Base-by-base conservation (phyloP, 78 protist genomes). In the Dictyostelium brefeldianum region DNA sequence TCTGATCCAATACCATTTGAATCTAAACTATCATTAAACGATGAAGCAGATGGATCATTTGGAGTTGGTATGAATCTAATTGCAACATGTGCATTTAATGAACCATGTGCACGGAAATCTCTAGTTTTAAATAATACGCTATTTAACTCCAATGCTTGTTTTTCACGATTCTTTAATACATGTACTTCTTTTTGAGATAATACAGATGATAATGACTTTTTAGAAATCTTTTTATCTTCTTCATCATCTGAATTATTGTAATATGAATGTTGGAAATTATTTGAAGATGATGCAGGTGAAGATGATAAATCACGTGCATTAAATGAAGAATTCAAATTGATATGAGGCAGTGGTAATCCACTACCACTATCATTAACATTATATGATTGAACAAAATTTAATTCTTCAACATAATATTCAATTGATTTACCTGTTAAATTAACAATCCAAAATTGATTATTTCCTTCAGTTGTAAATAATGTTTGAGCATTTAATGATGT, bases 31-130 rank as follows among this genome's bases (percentile, higher is more conserved):
- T 36, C 43, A 36, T 36, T 36, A 36, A 36, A 36, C 2, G 43
- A 3, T 36, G 43, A 36, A 3, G 43, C 1, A 22, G 70, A 62
- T 14, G 75, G 75, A 10, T 31, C 43, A 48, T 59, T 65, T 4
- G 64, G 84, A 17, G 47, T 12, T 22, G 77, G 84, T 5, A 70
- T 77, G 22, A 87, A 87, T 36, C 79, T 74, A 15, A 87, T 43
- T 0, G 93, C 93, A 29, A 87, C 79, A 74, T 87, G 83, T 9
- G 93, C 93, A 65, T 87, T 87, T 14, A 87, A 36, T 41, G 71
- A 43, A 10, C 93, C 93, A 51, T 78, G 93, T 43, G 93, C 70
- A 43, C 84, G 57, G 47, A 87, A 87, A 67, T 87, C 93, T n/a
- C 93, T 70, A 20, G 85, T 87, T 62, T 87, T 87, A 70, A 87